These are phyloP conservation scores for Verticillium nubilum DNA, from an alignment of 2,329 filamentous ascomycete genomes.

Conservation along the genomic window DNA sequence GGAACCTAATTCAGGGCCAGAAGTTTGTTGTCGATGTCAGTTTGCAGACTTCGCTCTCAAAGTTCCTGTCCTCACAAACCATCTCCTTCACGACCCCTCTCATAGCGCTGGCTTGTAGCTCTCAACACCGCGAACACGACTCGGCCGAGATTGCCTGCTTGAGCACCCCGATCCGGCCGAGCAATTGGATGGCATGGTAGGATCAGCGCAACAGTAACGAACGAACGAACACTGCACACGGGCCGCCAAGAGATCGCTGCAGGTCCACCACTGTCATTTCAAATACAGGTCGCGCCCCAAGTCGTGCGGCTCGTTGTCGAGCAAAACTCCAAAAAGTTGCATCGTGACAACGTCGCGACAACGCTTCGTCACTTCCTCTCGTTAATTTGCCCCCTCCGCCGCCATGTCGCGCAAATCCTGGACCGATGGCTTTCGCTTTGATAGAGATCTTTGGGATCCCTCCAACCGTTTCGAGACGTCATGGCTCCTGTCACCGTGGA, in stretches of 20 bases:
- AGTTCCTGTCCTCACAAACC: too few relatives aligned
- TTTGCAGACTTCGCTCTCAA: too few relatives aligned
- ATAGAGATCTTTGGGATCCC: conserved; percentile 42
- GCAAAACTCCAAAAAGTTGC: conserved; percentile 10
- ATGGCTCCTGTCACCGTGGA: conserved; percentile 66
- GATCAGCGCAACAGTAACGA: neutral
- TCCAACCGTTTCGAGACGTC: conserved; percentile 71
- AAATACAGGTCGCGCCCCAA: neutral
- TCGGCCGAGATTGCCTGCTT: neutral
- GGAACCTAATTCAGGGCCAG: too few relatives aligned
- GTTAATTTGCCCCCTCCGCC: neutral
- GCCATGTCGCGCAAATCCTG: neutral
- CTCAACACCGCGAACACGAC: neutral
- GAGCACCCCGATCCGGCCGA: neutral
- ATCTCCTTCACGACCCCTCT: neutral
- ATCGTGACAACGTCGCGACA: neutral
- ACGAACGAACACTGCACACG: neutral
- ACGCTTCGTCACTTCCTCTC: neutral
- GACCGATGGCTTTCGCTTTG: conserved; percentile 29
- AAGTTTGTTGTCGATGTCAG: too few relatives aligned
- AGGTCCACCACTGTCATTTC: neutral
- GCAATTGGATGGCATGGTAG: neutral
- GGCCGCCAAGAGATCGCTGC: neutral
- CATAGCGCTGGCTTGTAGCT: neutral
- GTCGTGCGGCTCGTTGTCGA: neutral